Evolutionary conservation across 2,329 filamentous ascomycete species (phyloP).

Genomic region (Tetracladium maxilliforme): DNA sequence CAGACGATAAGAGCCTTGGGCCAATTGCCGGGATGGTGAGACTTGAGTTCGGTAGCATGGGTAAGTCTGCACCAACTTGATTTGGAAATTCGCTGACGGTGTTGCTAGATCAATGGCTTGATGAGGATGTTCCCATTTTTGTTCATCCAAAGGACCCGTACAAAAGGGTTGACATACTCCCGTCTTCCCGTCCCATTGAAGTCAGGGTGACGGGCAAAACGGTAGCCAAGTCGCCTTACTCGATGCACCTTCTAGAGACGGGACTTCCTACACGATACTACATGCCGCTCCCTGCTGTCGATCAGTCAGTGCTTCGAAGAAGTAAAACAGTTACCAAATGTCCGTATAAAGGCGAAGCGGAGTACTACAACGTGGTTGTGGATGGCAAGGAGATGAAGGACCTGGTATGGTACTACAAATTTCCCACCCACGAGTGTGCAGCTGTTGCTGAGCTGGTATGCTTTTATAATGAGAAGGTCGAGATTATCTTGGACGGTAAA

Average conservation of each 20-base stretch:
- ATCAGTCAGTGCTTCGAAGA: slow-evolving; percentile 24
- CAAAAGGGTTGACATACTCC: slow-evolving; percentile 46
- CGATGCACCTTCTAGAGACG: slow-evolving; percentile 45
- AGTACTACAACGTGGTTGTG: slow-evolving; percentile 42
- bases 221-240: slow-evolving; percentile 27
- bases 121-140: slow-evolving; percentile 43
- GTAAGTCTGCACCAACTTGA: slow-evolving; percentile 8
- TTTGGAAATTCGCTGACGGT: slow-evolving; percentile 2
- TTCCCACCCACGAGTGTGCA: slow-evolving; percentile 39
- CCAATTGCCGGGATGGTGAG: slow-evolving; percentile 16
- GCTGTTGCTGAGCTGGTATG: slow-evolving; percentile 39
- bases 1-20: slow-evolving; percentile 17
- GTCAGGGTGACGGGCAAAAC: slow-evolving; percentile 29
- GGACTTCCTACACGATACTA: slow-evolving; percentile 44
- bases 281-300: slow-evolving; percentile 34
- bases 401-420: slow-evolving; percentile 47
- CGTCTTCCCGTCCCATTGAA: slow-evolving; percentile 34
- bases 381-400: slow-evolving; percentile 28
- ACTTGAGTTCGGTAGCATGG: slow-evolving; percentile 19
- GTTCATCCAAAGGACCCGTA: slow-evolving; percentile 54
- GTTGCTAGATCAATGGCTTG: slow-evolving; percentile 30
- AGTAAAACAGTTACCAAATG: slow-evolving; percentile 41
- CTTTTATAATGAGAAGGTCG: slow-evolving; percentile 57
- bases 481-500: slow-evolving; percentile 46
- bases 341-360: slow-evolving; percentile 53